phyloP scores from a whole-genome alignment of 179 eudicot species.

The Gypsophila paniculata region DNA sequence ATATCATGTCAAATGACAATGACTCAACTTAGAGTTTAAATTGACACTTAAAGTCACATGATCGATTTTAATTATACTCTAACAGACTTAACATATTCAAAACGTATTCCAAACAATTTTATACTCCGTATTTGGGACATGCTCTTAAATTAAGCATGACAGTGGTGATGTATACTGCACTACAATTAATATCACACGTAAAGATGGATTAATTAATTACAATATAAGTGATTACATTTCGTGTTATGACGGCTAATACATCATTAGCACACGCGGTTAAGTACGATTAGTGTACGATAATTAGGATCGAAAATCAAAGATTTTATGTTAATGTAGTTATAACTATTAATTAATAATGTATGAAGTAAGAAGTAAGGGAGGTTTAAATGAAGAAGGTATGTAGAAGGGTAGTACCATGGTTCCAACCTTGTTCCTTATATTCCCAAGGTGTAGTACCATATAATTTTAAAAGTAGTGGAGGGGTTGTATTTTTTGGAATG shows the following conservation, averaged over 20 bases:
- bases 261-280: conserved; percentile 22
- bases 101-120: not conserved
- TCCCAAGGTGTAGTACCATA: conserved; percentile 23
- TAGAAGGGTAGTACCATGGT: conserved; percentile 30
- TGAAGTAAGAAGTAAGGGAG: too few relatives aligned
- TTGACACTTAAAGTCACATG: too few relatives aligned
- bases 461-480: not conserved
- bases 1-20: too few relatives aligned
- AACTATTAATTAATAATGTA: too few relatives aligned
- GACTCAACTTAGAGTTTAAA: too few relatives aligned
- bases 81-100: too few relatives aligned
- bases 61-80: too few relatives aligned
- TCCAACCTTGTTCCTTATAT: conserved; percentile 30
- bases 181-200: conserved; percentile 29
- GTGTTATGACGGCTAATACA: conserved; percentile 4
- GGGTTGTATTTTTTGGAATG: conserved; percentile 54
- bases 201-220: conserved; percentile 17
- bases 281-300: conserved; percentile 28
- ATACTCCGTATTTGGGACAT: conserved; percentile 20
- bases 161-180: not conserved
- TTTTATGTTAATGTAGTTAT: too few relatives aligned
- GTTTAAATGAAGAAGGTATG: not conserved
- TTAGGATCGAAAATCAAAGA: conserved; percentile 22
- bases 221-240: not conserved
- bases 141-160: conserved; percentile 21